Evolutionary conservation across 2,329 filamentous ascomycete species (phyloP), one percentile per base, ranked within the genome.

Genomic region (Hypoxylon rubiginosum): DNA sequence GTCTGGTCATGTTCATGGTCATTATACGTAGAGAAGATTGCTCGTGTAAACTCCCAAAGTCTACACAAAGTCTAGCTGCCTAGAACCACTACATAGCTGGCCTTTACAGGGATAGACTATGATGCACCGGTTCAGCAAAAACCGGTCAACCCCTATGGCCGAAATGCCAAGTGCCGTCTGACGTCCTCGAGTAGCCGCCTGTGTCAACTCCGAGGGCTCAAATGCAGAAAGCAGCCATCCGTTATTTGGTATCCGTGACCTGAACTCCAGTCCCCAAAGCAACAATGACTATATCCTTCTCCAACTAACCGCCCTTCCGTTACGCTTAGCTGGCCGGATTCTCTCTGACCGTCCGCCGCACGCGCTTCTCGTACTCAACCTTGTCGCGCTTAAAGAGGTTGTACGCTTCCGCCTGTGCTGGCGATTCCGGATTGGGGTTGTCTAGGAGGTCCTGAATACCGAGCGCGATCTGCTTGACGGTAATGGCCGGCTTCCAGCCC

Each of bases 401-500:
- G 82, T 98, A 99, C 0, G 96, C 97, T 73, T 99, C 96, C 2
- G 96, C 95, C 80, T 99, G 96, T 0, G 96, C 96, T 0, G 96
- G 96, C 1, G 94, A 97, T 54, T 99, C 96, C 2, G 95, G 96
- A 77, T 99, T 99, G 15, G 97, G 96, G 75, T 97, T 95, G 79
- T 99, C 91, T 43, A 99, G 89, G 1, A 99, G 88, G 74, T 97
- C 95, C 80, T 99, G 96, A 62, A 99, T 97, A 52, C 96, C 96
- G 1, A 98, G 86, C 5, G 98, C 87, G 69, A 99, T 98, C 81
- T 98, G 94, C 82, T 97, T 98, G 79, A 99, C 93, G 0, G 96
- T 99, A 76, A 99, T 99, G 6, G 96, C 95, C 0, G 96, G 97
- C 80, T 97, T 97, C 96, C 97, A 99, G 6, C 92, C 94, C 79